Evolutionary conservation across 768 basidiomycete species (phyloP).

Genomic region (Boletus pseudopeckii): DNA sequence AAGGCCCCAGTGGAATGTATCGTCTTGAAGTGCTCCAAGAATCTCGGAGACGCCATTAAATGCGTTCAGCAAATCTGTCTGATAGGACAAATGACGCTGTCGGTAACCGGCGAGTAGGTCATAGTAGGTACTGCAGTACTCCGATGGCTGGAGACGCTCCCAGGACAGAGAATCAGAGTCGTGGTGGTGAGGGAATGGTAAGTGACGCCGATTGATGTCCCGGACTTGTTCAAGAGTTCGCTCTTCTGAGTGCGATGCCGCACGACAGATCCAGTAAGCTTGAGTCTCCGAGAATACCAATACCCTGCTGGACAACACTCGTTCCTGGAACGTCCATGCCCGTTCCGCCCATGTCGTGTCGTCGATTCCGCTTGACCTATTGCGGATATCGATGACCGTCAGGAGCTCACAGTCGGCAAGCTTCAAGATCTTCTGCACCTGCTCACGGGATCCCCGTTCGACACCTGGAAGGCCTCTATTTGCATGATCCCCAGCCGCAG

Average conservation of each 20-base stretch:
- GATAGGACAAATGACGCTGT: conserved; percentile 7
- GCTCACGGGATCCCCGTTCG: neutral
- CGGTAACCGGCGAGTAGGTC: conserved; percentile 6
- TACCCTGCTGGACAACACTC: conserved; percentile 12
- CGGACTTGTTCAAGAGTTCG: conserved; percentile 5
- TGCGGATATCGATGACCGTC: conserved; percentile 8
- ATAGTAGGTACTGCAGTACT: neutral
- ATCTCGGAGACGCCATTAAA: conserved; percentile 15
- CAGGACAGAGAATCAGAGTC: neutral
- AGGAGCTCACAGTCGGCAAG: conserved; percentile 9
- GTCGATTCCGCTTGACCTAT: neutral
- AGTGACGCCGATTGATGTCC: neutral
- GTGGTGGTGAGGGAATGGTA: neutral
- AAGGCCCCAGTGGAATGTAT: conserved; percentile 14
- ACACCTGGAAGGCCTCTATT: conserved; percentile 14
- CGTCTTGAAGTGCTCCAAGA: conserved; percentile 7
- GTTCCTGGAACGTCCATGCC: conserved; percentile 23
- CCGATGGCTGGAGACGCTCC: neutral
- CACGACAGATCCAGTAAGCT: conserved; percentile 17
- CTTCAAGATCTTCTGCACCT: conserved; percentile 8
- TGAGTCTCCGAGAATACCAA: conserved; percentile 19
- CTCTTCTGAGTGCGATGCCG: conserved; percentile 10
- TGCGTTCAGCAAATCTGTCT: conserved; percentile 15
- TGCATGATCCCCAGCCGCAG: conserved; percentile 11
- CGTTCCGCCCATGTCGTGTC: conserved; percentile 9